Evolutionary conservation across 257 asterid genomes (phyloP).

Genomic region (Ophiorrhiza pumila): DNA sequence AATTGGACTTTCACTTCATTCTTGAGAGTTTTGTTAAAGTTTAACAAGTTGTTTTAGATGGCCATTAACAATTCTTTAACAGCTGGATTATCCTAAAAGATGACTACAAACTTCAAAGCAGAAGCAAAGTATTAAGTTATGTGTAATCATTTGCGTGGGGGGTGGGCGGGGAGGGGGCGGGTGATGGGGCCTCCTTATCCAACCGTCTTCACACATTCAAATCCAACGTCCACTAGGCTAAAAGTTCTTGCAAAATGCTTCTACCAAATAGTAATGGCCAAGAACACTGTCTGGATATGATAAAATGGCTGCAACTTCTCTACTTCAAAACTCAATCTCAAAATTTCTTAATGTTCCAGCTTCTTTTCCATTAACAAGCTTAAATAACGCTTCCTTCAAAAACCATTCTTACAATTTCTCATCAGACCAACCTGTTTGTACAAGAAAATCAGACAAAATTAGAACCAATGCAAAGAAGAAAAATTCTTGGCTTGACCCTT

Average conservation of each 20-base stretch:
- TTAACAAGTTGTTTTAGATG: not conserved
- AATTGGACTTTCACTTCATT: not conserved
- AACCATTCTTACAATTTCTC: slow-evolving; percentile 9
- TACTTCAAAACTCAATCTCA: slow-evolving; percentile 42
- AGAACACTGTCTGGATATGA: not conserved
- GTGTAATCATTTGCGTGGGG: no score
- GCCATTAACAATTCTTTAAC: not conserved
- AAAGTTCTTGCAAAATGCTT: not conserved
- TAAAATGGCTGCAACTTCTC: slow-evolving; percentile 48
- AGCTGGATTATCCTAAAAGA: slow-evolving; percentile 4
- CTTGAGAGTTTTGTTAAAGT: not conserved
- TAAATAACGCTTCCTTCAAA: slow-evolving; percentile 28
- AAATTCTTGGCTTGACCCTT: slow-evolving; percentile 85
- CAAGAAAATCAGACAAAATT: slow-evolving; percentile 27
- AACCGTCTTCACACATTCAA: slow-evolving; percentile 59
- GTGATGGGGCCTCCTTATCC: slow-evolving; percentile 60
- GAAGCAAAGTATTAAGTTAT: no score
- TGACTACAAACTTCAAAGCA: no score
- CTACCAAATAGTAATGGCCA: not conserved
- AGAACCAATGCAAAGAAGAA: slow-evolving; percentile 49
- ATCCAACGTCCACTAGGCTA: slow-evolving; percentile 40
- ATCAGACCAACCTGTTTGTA: slow-evolving; percentile 2
- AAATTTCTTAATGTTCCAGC: slow-evolving; percentile 33
- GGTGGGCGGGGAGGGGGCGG: not conserved
- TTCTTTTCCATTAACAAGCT: slow-evolving; percentile 31